Evolutionary conservation across 768 basidiomycete genomes (phyloP).

Genomic region (Lactarius akahatsu): DNA sequence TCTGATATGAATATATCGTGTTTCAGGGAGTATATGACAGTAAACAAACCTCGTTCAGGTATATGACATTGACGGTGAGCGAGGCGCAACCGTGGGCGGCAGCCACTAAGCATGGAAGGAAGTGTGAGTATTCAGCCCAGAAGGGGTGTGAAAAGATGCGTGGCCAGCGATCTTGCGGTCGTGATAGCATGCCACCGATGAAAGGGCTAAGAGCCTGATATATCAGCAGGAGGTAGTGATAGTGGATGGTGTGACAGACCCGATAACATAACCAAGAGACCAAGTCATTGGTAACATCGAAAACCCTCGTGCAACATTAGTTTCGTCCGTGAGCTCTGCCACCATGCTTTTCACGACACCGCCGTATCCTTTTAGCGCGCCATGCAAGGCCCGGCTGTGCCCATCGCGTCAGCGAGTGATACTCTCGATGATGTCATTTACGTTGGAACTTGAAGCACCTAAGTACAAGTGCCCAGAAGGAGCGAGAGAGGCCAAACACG

Average conservation of each 20-base stretch:
- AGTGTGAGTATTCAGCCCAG: slow-evolving; percentile 31
- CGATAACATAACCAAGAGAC: background rate
- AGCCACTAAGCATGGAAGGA: slow-evolving; percentile 27
- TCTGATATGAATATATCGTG: background rate
- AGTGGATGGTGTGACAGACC: slow-evolving; percentile 14
- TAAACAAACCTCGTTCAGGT: slow-evolving; percentile 7
- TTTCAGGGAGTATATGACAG: background rate
- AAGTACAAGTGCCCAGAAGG: background rate
- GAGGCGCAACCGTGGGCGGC: background rate
- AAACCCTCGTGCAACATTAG: background rate
- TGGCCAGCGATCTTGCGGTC: slow-evolving; percentile 29
- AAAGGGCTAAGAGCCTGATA: slow-evolving; percentile 19
- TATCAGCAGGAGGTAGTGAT: background rate
- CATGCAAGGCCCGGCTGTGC: background rate
- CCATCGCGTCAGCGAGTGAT: background rate
- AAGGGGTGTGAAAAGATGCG: slow-evolving; percentile 24
- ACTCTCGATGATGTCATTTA: background rate
- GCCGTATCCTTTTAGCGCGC: background rate
- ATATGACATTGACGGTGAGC: background rate
- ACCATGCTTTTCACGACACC: background rate
- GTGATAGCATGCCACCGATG: slow-evolving; percentile 29
- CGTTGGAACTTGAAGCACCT: background rate
- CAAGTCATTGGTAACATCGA: background rate
- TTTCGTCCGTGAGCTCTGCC: background rate
- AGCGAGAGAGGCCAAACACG: background rate